A percentile compares a stretch with the other conserved stretches of the same genome.
These are phyloP conservation scores for Chrysosporium keratinophilum DNA, from an alignment of 2,329 filamentous ascomycete genomes.

Conservation along the genomic window DNA sequence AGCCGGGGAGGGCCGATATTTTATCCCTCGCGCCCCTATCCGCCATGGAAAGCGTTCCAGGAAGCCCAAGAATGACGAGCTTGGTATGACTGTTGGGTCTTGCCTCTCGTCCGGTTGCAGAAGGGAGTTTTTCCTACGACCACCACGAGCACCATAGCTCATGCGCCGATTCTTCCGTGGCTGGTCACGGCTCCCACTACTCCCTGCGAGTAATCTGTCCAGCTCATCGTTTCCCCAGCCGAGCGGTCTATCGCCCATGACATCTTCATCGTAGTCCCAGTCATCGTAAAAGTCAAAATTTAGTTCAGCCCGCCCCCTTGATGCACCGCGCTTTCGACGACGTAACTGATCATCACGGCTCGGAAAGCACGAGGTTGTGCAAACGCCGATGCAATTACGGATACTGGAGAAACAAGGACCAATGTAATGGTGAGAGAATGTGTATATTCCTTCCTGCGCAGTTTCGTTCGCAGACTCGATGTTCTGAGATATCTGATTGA, in stretches of 20 bases:
- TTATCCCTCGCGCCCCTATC: slow-evolving; percentile 63
- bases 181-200: slow-evolving; percentile 44
- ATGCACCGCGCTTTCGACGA: slow-evolving; percentile 52
- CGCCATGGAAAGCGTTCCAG: slow-evolving; percentile 74
- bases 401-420: slow-evolving; percentile 66
- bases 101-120: slow-evolving; percentile 41
- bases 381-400: slow-evolving; percentile 53
- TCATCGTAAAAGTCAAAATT: slow-evolving; percentile 98
- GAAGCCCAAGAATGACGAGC: slow-evolving; percentile 75
- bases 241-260: slow-evolving; percentile 47
- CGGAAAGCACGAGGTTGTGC: slow-evolving; percentile 60
- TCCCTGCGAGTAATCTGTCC: slow-evolving; percentile 68
- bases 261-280: slow-evolving; percentile 61
- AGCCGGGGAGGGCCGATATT: slow-evolving; percentile 84
- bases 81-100: slow-evolving; percentile 83
- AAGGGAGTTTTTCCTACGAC: slow-evolving; percentile 48
- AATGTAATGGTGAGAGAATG: slow-evolving; percentile 76
- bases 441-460: slow-evolving; percentile 83
- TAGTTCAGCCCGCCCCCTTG: slow-evolving; percentile 58
- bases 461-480: slow-evolving; percentile 83
- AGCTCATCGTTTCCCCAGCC: slow-evolving; percentile 78
- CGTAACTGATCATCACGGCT: slow-evolving; percentile 64
- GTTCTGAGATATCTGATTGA: slow-evolving; percentile 86
- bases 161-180: slow-evolving; percentile 67
- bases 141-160: slow-evolving; percentile 67